Base-by-base conservation (phyloP, 2,329 filamentous ascomycete genomes). In the Dryadomyces quercivorus region DNA sequence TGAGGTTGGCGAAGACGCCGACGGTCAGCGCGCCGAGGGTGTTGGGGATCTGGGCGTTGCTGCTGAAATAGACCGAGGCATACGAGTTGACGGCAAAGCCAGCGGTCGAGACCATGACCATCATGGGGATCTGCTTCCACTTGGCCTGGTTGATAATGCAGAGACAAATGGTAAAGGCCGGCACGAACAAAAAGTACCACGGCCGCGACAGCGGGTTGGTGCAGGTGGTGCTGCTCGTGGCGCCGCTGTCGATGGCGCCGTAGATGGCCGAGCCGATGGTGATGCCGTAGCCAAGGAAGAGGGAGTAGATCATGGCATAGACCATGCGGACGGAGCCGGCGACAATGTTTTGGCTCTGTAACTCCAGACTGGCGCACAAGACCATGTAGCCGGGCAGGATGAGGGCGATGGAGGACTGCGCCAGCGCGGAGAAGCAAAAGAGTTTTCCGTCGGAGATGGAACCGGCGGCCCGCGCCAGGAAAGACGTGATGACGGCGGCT, bases 81-180 rank as follows among this genome's bases (percentile, higher is more conserved):
- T 87, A 90, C 69, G 80, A 87, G 67, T 86, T 92, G 61, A 88
- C 84, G 8, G 82, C 72, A 64, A 86, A 93, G 9, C 88, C 88
- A 0, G 81, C 78, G 36, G 89, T 70, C 0, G 87, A 81, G 61
- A 94, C 90, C 56, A 80, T 47, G 4, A 86, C 70, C 86, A 92
- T 92, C 51, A 86, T 75, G 0, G 87, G 86, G 36, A 82, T 78
- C 64, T 92, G 87, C 61, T 80, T 84, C 79, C 80, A 88, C 67
- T 89, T 88, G 56, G 85, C 86, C 60, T 92, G 86, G 67, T 91
- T 91, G 62, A 69, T 65, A 50, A 63, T 56, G 56, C 67, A 69
- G 2, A 88, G 72, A 59, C 82, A 86, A 26, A 86, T 64, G 2
- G 84, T 80, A 68, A 88, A 90, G 12, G 77, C 69, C 0, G 83